Evolutionary conservation across 495 filamentous ascomycete species (phyloP).

Genomic region (Xylaria nigripes): DNA sequence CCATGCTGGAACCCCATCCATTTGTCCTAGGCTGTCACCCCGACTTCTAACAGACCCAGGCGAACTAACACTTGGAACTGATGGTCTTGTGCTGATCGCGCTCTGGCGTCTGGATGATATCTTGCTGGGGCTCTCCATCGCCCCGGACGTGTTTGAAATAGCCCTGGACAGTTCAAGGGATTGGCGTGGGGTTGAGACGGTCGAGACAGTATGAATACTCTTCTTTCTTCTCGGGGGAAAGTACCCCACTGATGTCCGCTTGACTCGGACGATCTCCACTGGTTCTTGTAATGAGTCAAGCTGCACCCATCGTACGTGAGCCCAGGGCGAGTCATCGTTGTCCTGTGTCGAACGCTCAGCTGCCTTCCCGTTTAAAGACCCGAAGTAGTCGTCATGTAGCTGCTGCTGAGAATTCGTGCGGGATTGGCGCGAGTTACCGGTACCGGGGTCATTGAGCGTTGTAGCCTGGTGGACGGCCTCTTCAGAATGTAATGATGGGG

Average conservation of each 20-base stretch:
- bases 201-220: conserved; percentile 45
- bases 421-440: conserved; percentile 1
- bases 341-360: conserved; percentile 12
- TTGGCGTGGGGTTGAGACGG: conserved; percentile 52
- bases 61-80: conserved; percentile 17
- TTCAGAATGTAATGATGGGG: conserved; percentile 24
- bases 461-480: conserved; percentile 39
- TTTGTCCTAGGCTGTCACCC: conserved; percentile 21
- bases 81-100: conserved; percentile 23
- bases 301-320: conserved; percentile 77
- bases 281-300: conserved; percentile 59
- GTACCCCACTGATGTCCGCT: conserved; percentile 74
- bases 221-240: conserved; percentile 89
- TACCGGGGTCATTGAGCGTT: conserved; percentile 31
- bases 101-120: conserved; percentile 34
- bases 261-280: conserved; percentile 80
- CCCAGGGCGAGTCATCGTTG: conserved; percentile 56
- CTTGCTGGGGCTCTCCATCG: conserved; percentile 27
- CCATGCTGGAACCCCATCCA: conserved; percentile 37
- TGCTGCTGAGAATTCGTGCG: conserved; percentile 11
- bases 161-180: conserved; percentile 51
- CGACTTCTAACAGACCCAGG: conserved; percentile 26
- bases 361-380: conserved; percentile 25
- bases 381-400: conserved; percentile 32
- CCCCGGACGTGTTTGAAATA: conserved; percentile 28